Conservation (phyloP, 805 yeast species). For the Dipodascus geniculatus region DNA sequence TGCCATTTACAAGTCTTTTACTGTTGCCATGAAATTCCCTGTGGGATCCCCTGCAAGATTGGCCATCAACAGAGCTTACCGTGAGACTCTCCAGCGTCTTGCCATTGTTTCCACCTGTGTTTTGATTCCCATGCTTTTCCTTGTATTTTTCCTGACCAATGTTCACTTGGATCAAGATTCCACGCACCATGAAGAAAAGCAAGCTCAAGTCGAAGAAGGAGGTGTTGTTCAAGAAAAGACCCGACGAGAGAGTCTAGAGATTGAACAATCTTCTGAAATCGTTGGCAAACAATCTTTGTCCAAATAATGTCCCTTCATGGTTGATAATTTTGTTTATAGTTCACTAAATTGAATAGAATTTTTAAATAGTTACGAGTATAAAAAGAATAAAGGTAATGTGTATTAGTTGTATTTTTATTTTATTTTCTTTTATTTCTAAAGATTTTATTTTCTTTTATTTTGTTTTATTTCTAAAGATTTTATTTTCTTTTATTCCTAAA, state of each 20-base stretch:
- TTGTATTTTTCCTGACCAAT: background rate
- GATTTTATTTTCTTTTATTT: too few species aligned
- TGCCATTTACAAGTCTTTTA: constrained; percentile 8
- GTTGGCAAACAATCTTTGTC: background rate
- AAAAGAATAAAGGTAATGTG: too few species aligned
- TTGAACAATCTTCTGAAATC: background rate
- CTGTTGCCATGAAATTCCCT: background rate
- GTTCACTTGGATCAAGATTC: background rate
- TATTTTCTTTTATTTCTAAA: too few species aligned
- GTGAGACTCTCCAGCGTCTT: background rate
- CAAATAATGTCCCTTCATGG: too few species aligned
- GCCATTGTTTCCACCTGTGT: background rate
- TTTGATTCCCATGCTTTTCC: background rate
- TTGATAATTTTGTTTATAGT: too few species aligned
- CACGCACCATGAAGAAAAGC: background rate
- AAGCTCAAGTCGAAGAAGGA: background rate
- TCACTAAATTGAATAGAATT: too few species aligned
- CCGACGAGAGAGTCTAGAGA: background rate
- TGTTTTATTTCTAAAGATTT: too few species aligned
- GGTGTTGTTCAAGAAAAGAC: background rate
- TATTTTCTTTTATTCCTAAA: too few species aligned
- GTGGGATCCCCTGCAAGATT: background rate
- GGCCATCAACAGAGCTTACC: background rate
- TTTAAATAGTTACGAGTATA: background rate
- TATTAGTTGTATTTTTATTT: too few species aligned